phyloP scores from a whole-genome alignment of 306 rosid genomes.

The Elaeagnus macrophylla region DNA sequence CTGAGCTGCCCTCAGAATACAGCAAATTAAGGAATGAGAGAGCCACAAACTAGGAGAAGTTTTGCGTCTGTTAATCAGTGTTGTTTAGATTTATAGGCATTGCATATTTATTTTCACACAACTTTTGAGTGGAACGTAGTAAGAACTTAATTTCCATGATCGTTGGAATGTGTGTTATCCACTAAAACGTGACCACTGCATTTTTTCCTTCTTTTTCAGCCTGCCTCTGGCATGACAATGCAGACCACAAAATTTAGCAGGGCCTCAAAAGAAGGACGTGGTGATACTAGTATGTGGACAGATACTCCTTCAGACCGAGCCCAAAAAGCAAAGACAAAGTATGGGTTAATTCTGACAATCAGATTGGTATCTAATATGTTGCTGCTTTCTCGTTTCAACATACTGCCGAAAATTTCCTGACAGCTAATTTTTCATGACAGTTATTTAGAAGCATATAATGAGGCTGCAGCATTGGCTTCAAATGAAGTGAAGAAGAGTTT shows the following conservation, averaged over 20 bases:
- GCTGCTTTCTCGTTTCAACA: conserved; percentile 3
- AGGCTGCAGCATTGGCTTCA: conserved; percentile 74
- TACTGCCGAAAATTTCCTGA: neutral
- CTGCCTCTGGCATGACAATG: conserved; percentile 50
- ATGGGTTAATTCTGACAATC: conserved; percentile 18
- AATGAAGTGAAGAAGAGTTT: conserved; percentile 45
- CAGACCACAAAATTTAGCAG: conserved; percentile 66
- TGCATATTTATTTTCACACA: too few relatives aligned
- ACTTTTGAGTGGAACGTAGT: neutral
- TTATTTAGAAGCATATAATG: conserved; percentile 81
- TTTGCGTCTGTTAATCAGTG: too few relatives aligned
- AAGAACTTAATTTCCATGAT: neutral
- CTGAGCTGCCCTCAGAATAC: too few relatives aligned
- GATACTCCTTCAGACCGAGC: conserved; percentile 84
- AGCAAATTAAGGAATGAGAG: too few relatives aligned
- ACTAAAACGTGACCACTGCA: too few relatives aligned
- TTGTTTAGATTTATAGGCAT: too few relatives aligned
- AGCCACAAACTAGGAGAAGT: too few relatives aligned
- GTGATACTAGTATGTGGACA: conserved; percentile 86
- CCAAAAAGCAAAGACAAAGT: conserved; percentile 88
- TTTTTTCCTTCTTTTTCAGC: conserved; percentile 30
- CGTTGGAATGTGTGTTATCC: too few relatives aligned
- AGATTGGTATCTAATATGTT: conserved; percentile 9
- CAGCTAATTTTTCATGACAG: conserved; percentile 35
- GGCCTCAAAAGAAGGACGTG: conserved; percentile 71